Conservation (phyloP, 495 filamentous ascomycete genomes). For the Physcia stellaris region DNA sequence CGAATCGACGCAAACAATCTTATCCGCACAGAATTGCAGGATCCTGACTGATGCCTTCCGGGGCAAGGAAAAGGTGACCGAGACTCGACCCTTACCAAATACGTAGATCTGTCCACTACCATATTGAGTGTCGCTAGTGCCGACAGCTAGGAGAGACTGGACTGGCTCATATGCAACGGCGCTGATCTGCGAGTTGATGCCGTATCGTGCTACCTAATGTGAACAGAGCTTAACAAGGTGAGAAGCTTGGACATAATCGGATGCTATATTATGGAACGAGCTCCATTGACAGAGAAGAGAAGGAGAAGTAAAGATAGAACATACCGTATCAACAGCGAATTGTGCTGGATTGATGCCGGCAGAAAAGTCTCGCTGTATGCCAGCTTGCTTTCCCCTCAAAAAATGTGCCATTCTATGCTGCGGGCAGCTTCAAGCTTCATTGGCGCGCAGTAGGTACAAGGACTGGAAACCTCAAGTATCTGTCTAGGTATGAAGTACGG, state of each 20-base stretch:
- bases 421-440: background rate
- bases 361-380: conserved; percentile 82
- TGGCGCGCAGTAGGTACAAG: too few relatives aligned
- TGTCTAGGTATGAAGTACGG: too few relatives aligned
- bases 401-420: conserved; percentile 57
- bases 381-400: conserved; percentile 81
- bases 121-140: conserved; percentile 68
- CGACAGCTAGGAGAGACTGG: conserved; percentile 87
- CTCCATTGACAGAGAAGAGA: too few relatives aligned
- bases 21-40: conserved; percentile 64
- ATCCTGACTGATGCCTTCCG: conserved; percentile 54
- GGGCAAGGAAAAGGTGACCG: conserved; percentile 49
- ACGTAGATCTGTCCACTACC: conserved; percentile 77
- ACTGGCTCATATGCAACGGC: conserved; percentile 80
- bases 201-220: conserved; percentile 65
- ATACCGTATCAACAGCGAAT: conserved; percentile 71
- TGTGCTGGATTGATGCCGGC: conserved; percentile 57
- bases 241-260: too few relatives aligned
- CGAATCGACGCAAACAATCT: conserved; percentile 67
- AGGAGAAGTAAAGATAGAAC: too few relatives aligned
- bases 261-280: too few relatives aligned
- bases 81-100: conserved; percentile 73
- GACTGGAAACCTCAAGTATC: too few relatives aligned
- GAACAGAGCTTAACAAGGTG: too few relatives aligned
- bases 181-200: conserved; percentile 76